phyloP scores from a whole-genome alignment of 805 yeast species.

The Saccharomycopsis sp. region DNA sequence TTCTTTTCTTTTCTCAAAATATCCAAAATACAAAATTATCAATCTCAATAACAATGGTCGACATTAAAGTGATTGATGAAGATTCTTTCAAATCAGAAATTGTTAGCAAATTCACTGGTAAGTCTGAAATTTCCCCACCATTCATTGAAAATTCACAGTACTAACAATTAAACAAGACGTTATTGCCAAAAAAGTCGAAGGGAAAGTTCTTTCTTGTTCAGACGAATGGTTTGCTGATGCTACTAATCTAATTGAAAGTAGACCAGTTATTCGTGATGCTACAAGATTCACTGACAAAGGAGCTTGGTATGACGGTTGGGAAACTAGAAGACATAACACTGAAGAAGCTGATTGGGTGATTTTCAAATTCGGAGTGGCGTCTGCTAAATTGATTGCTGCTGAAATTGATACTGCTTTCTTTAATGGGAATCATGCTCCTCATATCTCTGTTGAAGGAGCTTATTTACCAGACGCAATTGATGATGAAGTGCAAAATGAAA shows the following conservation, averaged over 20 bases:
- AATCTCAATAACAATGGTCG: too few relatives aligned
- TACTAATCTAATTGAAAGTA: slow-evolving; percentile 71
- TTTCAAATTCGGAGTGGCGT: slow-evolving; percentile 70
- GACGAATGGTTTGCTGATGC: slow-evolving; percentile 98
- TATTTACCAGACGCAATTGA: slow-evolving; percentile 24
- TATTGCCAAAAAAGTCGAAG: slow-evolving; percentile 77
- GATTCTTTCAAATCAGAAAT: slow-evolving; percentile 35
- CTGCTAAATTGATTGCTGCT: slow-evolving; percentile 70
- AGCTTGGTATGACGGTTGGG: slow-evolving; percentile 99
- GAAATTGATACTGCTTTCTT: slow-evolving; percentile 92
- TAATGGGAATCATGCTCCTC: slow-evolving; percentile 94
- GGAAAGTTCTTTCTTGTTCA: slow-evolving; percentile 53
- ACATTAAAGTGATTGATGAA: slow-evolving; percentile 20
- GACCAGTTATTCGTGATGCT: slow-evolving; percentile 71
- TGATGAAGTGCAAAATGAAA: slow-evolving; percentile 22
- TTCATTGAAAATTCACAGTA: background rate
- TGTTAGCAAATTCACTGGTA: slow-evolving; percentile 43
- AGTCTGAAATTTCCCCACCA: slow-evolving; percentile 10
- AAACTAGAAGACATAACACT: slow-evolving; percentile 86
- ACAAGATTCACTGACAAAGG: slow-evolving; percentile 75
- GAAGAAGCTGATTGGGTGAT: slow-evolving; percentile 84
- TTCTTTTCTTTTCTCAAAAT: too few relatives aligned
- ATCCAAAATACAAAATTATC: too few relatives aligned
- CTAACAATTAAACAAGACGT: slow-evolving; percentile 48
- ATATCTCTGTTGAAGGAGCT: slow-evolving; percentile 69